Base-by-base conservation (phyloP, 768 basidiomycete genomes). In the Hericium rajendrae region DNA sequence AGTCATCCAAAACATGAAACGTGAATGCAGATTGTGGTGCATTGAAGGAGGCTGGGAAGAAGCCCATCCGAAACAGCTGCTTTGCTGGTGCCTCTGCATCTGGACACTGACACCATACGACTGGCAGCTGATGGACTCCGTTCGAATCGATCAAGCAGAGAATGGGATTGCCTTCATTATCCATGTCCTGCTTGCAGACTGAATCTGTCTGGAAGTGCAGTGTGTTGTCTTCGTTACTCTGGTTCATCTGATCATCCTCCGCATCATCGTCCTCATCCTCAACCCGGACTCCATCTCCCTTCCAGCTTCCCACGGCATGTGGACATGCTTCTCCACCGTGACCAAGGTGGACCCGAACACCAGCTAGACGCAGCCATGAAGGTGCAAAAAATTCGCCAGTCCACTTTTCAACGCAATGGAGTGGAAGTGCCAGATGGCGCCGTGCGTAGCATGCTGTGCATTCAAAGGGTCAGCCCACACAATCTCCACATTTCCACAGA, bases 321-420 rank as follows among this genome's bases (percentile, higher is more conserved):
- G 41, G 41, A 43, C 41, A 55, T 48, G 24, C 24, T 12, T 32
- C 41, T 6, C 48, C 46, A 10, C 37, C 28, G 22, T 55, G 55
- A 22, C 55, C 55, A 37, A 55, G 46, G 3, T 22, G 55, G 37
- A 55, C 20, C 16, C 55, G 22, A 20, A 55, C 39, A 4, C 55
- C 55, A 20, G 48, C 28, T 48, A 48, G 43, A 28, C 13, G 20
- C 18, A 55, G 16, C 55, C 55, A 55, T 38, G 55, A 43, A 15
- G 55, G 55, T 3, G 16, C 32, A 38, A 55, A 55, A 22, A 48
- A 38, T 20, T 28, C 38, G 22, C 46, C 46, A 6, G 18, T 38
- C 55, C 55, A 55, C 16, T 37, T 48, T 38, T 55, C 15, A 38
- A 55, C 28, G 6, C 55, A 37, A 32, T 55, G 55, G 48, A 55